These are phyloP conservation scores for Komagataella mondaviorum DNA, from an alignment of 805 yeast species.

Conservation along the genomic window DNA sequence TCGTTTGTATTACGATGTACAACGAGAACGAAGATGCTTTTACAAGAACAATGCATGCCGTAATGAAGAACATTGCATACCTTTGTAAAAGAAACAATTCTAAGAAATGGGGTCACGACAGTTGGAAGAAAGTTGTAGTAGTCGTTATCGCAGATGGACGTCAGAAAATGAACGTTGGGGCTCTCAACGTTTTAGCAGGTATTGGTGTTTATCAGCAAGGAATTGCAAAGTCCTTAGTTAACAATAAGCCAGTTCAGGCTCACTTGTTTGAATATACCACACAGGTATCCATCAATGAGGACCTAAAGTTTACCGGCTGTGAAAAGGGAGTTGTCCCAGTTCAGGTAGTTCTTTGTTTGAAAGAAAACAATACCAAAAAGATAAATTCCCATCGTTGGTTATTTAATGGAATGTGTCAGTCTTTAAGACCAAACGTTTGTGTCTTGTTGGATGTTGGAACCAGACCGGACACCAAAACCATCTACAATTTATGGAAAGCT, in stretches of 20 bases:
- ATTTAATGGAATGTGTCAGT: constrained; percentile 88
- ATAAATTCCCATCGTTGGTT: constrained; percentile 98
- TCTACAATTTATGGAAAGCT: constrained; percentile 94
- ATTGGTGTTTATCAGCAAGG: constrained; percentile 97
- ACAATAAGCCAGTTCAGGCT: constrained; percentile 82
- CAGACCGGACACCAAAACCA: constrained; percentile 74
- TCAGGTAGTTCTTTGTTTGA: constrained; percentile 83
- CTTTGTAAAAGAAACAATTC: constrained; percentile 71
- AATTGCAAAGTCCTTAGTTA: constrained; percentile 88
- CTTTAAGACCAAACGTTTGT: constrained; percentile 82
- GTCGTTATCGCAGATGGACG: constrained; percentile 91
- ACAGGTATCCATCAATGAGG: constrained; percentile 83
- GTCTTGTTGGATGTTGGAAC: constrained; percentile 95
- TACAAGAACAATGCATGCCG: constrained; percentile 89
- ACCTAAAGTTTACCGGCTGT: constrained; percentile 79
- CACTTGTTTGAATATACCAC: constrained; percentile 95
- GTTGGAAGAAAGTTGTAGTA: constrained; percentile 95
- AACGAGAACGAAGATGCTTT: constrained; percentile 86
- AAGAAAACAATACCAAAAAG: constrained; percentile 85
- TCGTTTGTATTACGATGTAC: constrained; percentile 92
- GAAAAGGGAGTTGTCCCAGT: constrained; percentile 90
- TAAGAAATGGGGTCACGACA: constrained; percentile 87
- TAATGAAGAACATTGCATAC: constrained; percentile 85
- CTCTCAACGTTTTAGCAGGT: constrained; percentile 79
- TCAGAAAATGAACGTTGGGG: constrained; percentile 72